Percentiles rank a stretch among this genome's conserved stretches.
Evolutionary conservation across 768 basidiomycete species (phyloP).

Genomic region (Calvatia gigantea): DNA sequence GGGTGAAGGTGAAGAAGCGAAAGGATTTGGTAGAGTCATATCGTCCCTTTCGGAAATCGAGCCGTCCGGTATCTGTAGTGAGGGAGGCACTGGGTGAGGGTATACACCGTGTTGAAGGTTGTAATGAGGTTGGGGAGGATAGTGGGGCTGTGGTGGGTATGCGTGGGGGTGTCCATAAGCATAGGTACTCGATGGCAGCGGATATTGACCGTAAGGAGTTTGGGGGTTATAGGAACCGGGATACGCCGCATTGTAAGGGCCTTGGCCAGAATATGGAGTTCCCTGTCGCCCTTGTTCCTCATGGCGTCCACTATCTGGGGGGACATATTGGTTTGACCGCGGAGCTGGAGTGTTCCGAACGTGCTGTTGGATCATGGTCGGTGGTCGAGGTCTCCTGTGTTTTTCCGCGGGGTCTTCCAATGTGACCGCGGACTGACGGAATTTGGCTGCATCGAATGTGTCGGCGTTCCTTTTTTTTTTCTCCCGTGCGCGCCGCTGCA

Average conservation of each 20-base stretch:
- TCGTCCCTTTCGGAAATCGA: not conserved
- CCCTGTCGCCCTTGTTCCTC: not conserved
- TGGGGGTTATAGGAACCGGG: not conserved
- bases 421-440: slow-evolving; percentile 15
- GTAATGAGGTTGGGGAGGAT: slow-evolving; percentile 1
- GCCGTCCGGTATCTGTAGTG: not conserved
- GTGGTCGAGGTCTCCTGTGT: slow-evolving; percentile 10
- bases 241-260: not conserved
- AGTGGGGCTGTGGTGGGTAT: slow-evolving; percentile 8
- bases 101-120: not conserved
- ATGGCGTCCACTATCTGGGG: not conserved
- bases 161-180: not conserved
- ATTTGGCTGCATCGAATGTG: slow-evolving; percentile 12
- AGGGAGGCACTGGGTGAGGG: not conserved
- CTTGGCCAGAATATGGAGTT: not conserved
- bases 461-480: slow-evolving; percentile 8
- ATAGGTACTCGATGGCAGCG: not conserved
- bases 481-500: not conserved
- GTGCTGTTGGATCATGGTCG: slow-evolving; percentile 14
- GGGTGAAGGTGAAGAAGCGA: not conserved
- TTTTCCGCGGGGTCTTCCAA: slow-evolving; percentile 11
- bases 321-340: not conserved
- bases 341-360: slow-evolving; percentile 5
- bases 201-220: slow-evolving; percentile 2
- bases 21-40: slow-evolving; percentile 1